Percentiles rank a stretch among this genome's conserved stretches.
These are phyloP conservation scores for Elsinoe australis DNA, from an alignment of 2,329 filamentous ascomycete species.

Conservation along the genomic window DNA sequence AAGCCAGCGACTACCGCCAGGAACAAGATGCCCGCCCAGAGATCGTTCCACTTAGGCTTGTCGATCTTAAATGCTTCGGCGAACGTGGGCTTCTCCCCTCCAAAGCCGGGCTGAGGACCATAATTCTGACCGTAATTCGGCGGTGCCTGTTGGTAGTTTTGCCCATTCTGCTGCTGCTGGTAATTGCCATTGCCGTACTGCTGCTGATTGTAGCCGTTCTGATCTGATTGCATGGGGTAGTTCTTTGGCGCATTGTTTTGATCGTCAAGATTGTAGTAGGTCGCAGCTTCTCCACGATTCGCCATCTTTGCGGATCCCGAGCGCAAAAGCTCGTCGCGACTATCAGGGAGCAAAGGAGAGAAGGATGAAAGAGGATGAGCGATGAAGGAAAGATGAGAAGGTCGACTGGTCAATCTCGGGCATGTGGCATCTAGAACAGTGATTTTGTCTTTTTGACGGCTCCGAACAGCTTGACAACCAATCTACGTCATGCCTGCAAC, in stretches of 20 bases:
- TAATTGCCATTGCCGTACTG: constrained; percentile 27
- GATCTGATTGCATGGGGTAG: constrained; percentile 19
- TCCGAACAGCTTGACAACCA: constrained; percentile 1
- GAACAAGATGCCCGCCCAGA: constrained; percentile 79
- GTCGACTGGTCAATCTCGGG: neutral
- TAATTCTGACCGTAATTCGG: constrained; percentile 36
- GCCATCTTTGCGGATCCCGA: constrained; percentile 19
- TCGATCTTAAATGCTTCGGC: constrained; percentile 76
- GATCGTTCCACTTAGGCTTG: constrained; percentile 79
- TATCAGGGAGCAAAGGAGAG: neutral
- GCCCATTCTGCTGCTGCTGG: constrained; percentile 19
- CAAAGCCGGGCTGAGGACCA: constrained; percentile 22
- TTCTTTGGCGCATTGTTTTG: constrained; percentile 20
- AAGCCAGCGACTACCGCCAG: constrained; percentile 65
- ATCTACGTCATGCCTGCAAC: constrained; percentile 9
- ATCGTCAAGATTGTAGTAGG: constrained; percentile 33
- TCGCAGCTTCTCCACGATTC: constrained; percentile 29
- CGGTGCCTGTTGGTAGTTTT: constrained; percentile 24
- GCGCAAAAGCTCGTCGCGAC: neutral
- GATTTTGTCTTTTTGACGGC: constrained; percentile 5
- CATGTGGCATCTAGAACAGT: constrained; percentile 10
- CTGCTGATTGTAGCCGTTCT: constrained; percentile 28
- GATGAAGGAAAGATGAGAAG: neutral
- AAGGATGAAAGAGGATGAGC: neutral
- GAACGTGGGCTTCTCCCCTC: constrained; percentile 51